A percentile compares a stretch with the other conserved stretches of the same genome.
Conservation (phyloP, 176 grass and related monocot species). For the Saccharum officinarum region DNA sequence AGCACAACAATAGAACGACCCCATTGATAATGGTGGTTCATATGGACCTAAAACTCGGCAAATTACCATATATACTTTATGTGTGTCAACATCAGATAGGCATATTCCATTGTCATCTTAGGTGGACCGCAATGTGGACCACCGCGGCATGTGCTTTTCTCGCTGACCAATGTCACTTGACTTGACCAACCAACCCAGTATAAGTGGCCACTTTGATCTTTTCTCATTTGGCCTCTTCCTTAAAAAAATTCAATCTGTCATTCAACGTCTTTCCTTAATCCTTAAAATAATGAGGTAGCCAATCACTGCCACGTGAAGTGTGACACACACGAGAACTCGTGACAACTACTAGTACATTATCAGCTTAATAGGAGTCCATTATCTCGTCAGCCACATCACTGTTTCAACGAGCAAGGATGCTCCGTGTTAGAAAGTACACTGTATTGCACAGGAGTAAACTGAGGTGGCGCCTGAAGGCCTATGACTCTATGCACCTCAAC, state of each 20-base stretch:
- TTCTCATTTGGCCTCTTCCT: not conserved
- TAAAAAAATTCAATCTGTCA: not conserved
- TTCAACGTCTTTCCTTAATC: fast-evolving
- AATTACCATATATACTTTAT: fast-evolving
- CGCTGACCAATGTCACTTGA: not conserved
- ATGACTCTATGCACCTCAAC: too few species aligned
- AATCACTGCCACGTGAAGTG: fast-evolving
- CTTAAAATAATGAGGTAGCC: not conserved
- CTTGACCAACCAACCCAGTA: not conserved
- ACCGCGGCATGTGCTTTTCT: not conserved
- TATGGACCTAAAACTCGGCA: not conserved
- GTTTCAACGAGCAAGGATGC: not conserved
- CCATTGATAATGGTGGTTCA: too few species aligned
- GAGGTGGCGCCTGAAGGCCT: too few species aligned
- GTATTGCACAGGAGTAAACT: not conserved
- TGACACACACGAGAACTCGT: not conserved
- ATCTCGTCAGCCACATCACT: not conserved
- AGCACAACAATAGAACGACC: not conserved
- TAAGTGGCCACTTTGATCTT: not conserved
- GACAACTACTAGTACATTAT: not conserved
- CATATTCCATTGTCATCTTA: not conserved
- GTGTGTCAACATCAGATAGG: fast-evolving
- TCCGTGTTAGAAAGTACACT: too few species aligned
- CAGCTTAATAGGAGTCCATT: fast-evolving
- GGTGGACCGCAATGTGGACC: fast-evolving